Base-by-base conservation (phyloP, 345 rosid species). In the Hypericum perforatum region DNA sequence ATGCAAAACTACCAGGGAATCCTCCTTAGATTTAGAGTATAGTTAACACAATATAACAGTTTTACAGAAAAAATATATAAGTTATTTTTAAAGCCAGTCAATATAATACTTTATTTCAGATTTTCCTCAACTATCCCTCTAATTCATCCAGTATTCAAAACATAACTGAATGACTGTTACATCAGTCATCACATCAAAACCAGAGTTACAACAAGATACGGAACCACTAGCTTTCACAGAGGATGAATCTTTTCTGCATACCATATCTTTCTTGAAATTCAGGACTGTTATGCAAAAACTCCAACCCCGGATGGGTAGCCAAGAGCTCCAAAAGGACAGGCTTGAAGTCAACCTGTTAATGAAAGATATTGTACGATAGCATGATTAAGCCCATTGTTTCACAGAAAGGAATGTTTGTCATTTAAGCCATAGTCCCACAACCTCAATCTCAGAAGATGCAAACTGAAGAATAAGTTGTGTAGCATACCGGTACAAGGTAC, bases 251-350 rank as follows among this genome's bases (percentile, higher is more conserved):
- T 57, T 7, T 39, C 49, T 57, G 71, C 81, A 8, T 64, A 87
- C 98, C 90, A 65, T 91, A 91, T 87, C 88, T 77, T 67, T 91
- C 90, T 74, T 83, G 96, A 68, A 81, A 82, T 67, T 87, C 95
- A 54, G 95, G 95, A 15, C 86, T 76, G 69, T 74, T 74, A 42
- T 70, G 78, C 61, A 82, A 70, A 65, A 87, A 85, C 66, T 91
- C 87, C 68, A 91, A 71, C 44, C 95, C 96, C 15, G 88, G 94
- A 78, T 91, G 98, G 53, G 85, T 68, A 39, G 73, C 73, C 70
- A 91, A 68, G 64, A 91, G 78, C 70, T 83, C 96, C 60, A 65
- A 81, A 66, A 91, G 84, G 43, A 91, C 63, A 57, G 95, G 90
- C 68, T 77, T 80, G 71, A 90, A 90, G 71, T 86, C 96, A 45